Base-by-base conservation (phyloP, 2,329 filamentous ascomycete genomes). In the Clarireedia monteithiana region DNA sequence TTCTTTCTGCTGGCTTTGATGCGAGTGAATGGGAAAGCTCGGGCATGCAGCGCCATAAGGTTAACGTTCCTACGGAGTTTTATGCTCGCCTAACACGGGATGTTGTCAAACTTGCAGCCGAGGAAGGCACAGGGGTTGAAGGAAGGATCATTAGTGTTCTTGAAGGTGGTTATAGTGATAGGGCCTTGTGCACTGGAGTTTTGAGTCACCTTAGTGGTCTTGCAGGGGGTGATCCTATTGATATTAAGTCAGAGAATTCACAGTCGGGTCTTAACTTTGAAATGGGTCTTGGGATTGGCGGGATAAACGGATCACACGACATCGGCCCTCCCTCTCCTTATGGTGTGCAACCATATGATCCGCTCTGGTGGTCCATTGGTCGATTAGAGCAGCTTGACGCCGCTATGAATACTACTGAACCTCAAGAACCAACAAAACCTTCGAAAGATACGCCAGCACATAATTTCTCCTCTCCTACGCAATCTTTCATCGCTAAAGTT, bases 61-160 rank as follows among this genome's bases (percentile, higher is more conserved):
- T 96, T 66, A 96, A 96, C 67, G 94, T 99, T 2, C 92, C 94
- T 0, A 99, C 92, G 0, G 89, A 92, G 53, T 99, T 99, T 69
- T 99, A 97, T 68, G 94, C 94, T 49, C 84, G 88, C 1, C 87
- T 99, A 61, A 92, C 92, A 0, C 81, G 85, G 46, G 94, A 99
- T 67, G 82, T 96, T 3, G 85, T 95, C 14, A 83, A 80, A 48
- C 75, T 99, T 58, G 88, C 95, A 0, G 80, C 88, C 42, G 91
- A 96, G 68, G 84, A 89, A 64, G 88, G 80, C 2, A 81, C 89
- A 1, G 80, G 81, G 27, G 88, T 89, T 1, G 86, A 95, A 26
- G 92, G 92, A 2, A 81, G 94, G 46, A 79, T 97, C 23, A 86
- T 99, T 67, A 97, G 92, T 69, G 91, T 97, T 2, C 78, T 99